Base-by-base conservation (phyloP, 1,139 yeast species). In the Blastobotrys indianensis region DNA sequence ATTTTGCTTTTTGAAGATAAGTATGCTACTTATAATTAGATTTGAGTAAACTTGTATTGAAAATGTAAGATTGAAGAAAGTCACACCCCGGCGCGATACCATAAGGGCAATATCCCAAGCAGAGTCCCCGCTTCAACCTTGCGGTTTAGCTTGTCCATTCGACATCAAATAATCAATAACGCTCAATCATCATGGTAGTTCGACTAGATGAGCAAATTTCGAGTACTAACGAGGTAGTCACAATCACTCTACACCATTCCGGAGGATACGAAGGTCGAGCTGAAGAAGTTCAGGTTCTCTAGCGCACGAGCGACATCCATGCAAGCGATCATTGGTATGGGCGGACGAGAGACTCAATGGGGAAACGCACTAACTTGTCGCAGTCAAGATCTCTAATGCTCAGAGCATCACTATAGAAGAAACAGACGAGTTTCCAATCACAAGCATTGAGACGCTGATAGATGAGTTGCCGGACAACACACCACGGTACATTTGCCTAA, bases 381-480 rank as follows among this genome's bases (percentile, higher is more conserved):
- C 40, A 45, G 49, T 56, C 32, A 53, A 54, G 39, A 52, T 54
- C 41, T 47, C 49, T 40, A 50, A 53, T 11, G 49, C 51, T n/a
- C 58, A 55, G 39, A 49, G 53, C 16, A 49, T 59, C 23, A 45
- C 50, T 10, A 45, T 59, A 29, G 57, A 57, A 17, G 53, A 55
- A 28, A 51, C 56, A 2, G 60, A 54, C 29, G 54, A 52, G 12
- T 46, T 36, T 11, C 43, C 49, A 9, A 38, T 61, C 28, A 48
- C 51, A 2, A 48, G 54, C 12, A 40, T 85, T 10, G 84, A 77
- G 33, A 84, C 78, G 16, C 70, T 88, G 41, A 72, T 73, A 3
- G 95, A 86, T 48, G 86, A 80, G 51, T 67, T 88, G 45, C 96
- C 97, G 1, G 95, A 85, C 54, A 87, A 80, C 56, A 66, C 80